These are phyloP conservation scores for Tulasnella sp. DNA, from an alignment of 768 basidiomycete genomes.

Conservation along the genomic window DNA sequence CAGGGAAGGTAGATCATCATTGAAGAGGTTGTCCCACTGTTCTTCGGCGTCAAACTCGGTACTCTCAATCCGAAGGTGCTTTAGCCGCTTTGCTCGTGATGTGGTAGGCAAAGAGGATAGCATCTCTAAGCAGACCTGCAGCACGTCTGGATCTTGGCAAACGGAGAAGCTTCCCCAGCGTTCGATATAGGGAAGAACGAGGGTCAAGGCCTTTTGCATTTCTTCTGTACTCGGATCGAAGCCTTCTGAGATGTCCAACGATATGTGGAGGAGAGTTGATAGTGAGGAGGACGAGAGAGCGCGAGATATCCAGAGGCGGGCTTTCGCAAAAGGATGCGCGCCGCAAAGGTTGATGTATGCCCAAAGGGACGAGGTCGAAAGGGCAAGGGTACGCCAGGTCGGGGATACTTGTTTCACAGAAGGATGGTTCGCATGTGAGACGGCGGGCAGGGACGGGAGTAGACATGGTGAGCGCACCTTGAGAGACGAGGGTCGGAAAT, in stretches of 20 bases:
- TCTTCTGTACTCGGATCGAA: constrained; percentile 15
- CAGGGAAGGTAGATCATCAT: constrained; percentile 4
- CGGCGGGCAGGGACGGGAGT: too few species aligned
- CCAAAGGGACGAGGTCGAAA: constrained; percentile 4
- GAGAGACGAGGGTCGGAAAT: constrained; percentile 20
- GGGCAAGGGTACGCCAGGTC: constrained; percentile 15
- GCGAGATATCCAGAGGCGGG: not conserved
- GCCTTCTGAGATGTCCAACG: constrained; percentile 3
- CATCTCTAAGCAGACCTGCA: not conserved
- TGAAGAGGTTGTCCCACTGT: constrained; percentile 14
- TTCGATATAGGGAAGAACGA: not conserved
- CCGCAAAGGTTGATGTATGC: constrained; percentile 14
- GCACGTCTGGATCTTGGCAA: constrained; percentile 8
- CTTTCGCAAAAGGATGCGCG: not conserved
- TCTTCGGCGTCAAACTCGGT: constrained; percentile 17
- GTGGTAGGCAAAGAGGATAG: not conserved
- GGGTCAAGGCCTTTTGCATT: not conserved
- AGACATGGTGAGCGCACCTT: not conserved
- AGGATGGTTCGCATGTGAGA: not conserved
- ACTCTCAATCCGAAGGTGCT: constrained; percentile 10
- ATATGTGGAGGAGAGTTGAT: constrained; percentile 17
- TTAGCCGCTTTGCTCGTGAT: not conserved
- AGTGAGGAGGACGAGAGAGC: not conserved
- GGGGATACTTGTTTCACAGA: not conserved
- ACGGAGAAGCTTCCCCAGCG: constrained; percentile 20